Evolutionary conservation across 495 filamentous ascomycete genomes (phyloP), one percentile per base, ranked within the genome.

Genomic region (Usnea hakonensis): DNA sequence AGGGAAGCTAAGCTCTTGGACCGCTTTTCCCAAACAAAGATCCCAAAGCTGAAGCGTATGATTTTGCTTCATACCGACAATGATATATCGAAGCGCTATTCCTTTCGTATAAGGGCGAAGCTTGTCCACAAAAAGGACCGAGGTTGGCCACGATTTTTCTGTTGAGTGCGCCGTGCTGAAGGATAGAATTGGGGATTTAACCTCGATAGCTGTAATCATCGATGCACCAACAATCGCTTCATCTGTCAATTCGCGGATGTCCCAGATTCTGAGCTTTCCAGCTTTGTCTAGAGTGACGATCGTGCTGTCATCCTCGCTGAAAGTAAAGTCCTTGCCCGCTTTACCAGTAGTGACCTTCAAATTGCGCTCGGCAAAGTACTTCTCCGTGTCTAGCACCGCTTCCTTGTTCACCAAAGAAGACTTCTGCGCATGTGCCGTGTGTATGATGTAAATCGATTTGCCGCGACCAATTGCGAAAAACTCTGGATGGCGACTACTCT

Each of bases 1-100:
- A 8, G 95, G 95, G 62, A 99, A 87, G 73, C 93, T 91, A 68
- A 97, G 83, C 77, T 99, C 95, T 73, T 97, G 91, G 55, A 99
- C 94, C 35, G 92, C 87, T 77, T 95, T 96, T 60, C 86, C 86
- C 7, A 99, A 85, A 60, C 89, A 90, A 73, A 99, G 88, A 82
- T 99, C 95, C 95, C 95, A 99, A 61, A 99, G 82, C 78, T 99
- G 95, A 63, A 99, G 85, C 55, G 91, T 94, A 76, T 99, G 95
- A 73, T 99, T 99, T 73, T 97, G 95, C 77, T 97, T 97, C 81
- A 97, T 88, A 63, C 95, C 95, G 56, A 99, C 92, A 62, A 99
- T 83, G 74, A 97, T 85, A 76, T 97, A 99, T 63, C 95, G 83
- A 62, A 95, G 76, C 21, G 95, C 91, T 70, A 86, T 85, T 37